These are phyloP conservation scores for Pythium brachiatum DNA, from an alignment of 352 stramenopile genomes.

Conservation along the genomic window DNA sequence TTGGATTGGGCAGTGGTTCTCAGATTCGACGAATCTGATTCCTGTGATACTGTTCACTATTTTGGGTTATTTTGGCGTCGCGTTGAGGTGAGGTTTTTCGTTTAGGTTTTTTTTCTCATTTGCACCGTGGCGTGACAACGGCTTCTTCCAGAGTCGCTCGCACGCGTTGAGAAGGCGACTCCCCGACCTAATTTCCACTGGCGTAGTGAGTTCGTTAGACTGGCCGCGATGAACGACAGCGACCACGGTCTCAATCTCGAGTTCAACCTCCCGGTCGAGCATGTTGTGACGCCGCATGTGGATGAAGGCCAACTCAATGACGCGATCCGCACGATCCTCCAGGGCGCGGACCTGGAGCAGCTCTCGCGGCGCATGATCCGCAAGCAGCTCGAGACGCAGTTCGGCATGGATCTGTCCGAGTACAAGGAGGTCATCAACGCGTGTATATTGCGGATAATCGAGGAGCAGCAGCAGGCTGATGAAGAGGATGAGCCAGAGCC, in stretches of 20 bases:
- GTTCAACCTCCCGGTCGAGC: constrained; percentile 46
- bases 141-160: background rate
- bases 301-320: constrained; percentile 62
- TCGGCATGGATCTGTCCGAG: constrained; percentile 68
- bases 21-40: constrained; percentile 2
- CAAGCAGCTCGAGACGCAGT: constrained; percentile 81
- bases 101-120: background rate
- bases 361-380: constrained; percentile 85
- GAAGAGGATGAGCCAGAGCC: constrained; percentile 53
- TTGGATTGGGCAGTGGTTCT: background rate
- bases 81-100: background rate
- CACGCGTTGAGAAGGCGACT: constrained; percentile 20
- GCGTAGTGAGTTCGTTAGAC: background rate
- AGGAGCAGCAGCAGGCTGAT: constrained; percentile 70
- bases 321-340: constrained; percentile 75
- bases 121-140: background rate
- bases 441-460: constrained; percentile 77
- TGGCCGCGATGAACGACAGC: constrained; percentile 51
- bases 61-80: constrained; percentile 2
- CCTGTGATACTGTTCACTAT: background rate
- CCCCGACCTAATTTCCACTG: background rate
- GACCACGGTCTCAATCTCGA: constrained; percentile 51
- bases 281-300: constrained; percentile 33
- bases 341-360: constrained; percentile 80
- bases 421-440: constrained; percentile 86